Base-by-base conservation (phyloP, 2,329 filamentous ascomycete genomes). In the Fusarium subglutinans region DNA sequence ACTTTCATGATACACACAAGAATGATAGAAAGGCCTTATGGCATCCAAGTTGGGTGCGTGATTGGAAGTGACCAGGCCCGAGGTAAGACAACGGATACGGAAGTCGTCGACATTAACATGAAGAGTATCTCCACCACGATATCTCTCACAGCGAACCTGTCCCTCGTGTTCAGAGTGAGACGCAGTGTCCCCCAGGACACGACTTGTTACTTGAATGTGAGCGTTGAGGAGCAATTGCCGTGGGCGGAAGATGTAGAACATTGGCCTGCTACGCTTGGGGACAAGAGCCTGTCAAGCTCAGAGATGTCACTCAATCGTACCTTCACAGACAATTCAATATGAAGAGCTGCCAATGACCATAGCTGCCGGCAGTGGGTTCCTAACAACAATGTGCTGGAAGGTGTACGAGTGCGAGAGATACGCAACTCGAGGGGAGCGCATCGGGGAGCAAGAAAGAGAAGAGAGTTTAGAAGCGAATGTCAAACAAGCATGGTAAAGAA, bases 241-340 rank as follows among this genome's bases (percentile, higher is more conserved):
- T 69, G 66, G 66, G 15, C 9, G 5, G 17, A 8, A 17, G 37
- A 35, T 13, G 20, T 8, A 17, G 12, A 51, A 12, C 1, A 26
- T 18, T 12, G 48, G 35, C 7, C 28, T 7, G 18, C n/a, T 10
- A 17, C 18, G 5, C n/a, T 15, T 15, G 48, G 15, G 2, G 12
- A 30, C 8, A 35, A 24, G n/a, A 33, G 33, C 14, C 22, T 33
- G n/a, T 38, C 40, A 17, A n/a, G 17, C n/a, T 45, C 63, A 11
- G 53, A 61, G 6, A 50, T 40, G 15, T 37, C 26, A 0, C 28
- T 67, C 8, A 28, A 22, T 12, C 65, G 65, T 8, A 48, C 53
- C 1, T 67, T 67, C 20, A 67, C 65, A 5, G 45, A 67, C 10
- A 41, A 41, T 15, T 67, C 65, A 2, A 51, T 67, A 53, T 67